Evolutionary conservation across 1,284 basidiomycete genomes (phyloP).

Genomic region (Pseudozyma sp.): DNA sequence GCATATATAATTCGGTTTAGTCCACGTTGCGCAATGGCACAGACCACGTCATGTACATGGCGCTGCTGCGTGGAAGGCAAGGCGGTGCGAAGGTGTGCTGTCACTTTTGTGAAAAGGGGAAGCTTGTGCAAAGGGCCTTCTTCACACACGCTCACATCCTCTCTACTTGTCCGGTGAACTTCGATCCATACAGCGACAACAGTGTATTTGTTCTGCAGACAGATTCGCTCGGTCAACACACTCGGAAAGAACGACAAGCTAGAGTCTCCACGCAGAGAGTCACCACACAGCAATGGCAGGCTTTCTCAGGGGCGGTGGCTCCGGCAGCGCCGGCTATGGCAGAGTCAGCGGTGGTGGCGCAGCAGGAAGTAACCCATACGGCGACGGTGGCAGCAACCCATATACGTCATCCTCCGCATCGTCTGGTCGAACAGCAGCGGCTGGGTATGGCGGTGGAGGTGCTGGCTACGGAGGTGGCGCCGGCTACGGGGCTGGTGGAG

Average conservation of each 20-base stretch:
- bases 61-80: background rate
- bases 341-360: constrained; percentile 30
- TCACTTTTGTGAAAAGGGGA: background rate
- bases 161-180: background rate
- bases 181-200: background rate
- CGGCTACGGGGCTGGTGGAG: constrained; percentile 30
- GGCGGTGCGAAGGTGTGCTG: background rate
- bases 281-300: constrained; percentile 38
- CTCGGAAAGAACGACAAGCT: background rate
- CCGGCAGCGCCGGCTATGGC: constrained; percentile 43
- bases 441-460: constrained; percentile 38
- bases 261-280: too few relatives aligned
- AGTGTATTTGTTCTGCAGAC: too few relatives aligned
- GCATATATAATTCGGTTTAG: background rate
- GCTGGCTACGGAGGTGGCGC: constrained; percentile 27
- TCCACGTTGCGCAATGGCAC: constrained; percentile 8
- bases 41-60: constrained; percentile 15
- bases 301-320: constrained; percentile 49
- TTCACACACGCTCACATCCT: background rate
- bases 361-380: constrained; percentile 36
- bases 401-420: constrained; percentile 29
- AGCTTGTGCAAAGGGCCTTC: background rate
- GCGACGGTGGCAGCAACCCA: constrained; percentile 31
- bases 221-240: background rate
- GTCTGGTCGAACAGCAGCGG: constrained; percentile 20